phyloP scores from a whole-genome alignment of 2,329 filamentous ascomycete genomes.

The Colletotrichum sp. region DNA sequence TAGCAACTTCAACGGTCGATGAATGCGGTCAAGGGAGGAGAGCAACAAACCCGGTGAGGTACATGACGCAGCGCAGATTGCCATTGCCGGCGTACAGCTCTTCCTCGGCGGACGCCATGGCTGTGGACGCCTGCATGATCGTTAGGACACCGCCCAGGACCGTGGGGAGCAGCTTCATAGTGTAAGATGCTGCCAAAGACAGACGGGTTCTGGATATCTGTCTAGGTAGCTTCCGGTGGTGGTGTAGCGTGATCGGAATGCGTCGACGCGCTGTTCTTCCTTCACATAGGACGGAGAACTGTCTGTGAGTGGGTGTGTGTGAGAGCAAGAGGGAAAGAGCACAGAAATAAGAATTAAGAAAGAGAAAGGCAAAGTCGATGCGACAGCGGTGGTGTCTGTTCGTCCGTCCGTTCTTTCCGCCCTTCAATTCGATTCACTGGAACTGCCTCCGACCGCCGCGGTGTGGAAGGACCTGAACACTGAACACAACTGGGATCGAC shows the following conservation, averaged over 20 bases:
- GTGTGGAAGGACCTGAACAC: not conserved
- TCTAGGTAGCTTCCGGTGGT: not conserved
- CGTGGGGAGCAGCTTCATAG: constrained; percentile 5
- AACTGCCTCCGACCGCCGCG: not conserved
- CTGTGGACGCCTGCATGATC: not conserved
- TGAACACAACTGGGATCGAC: not conserved
- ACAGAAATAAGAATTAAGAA: not conserved
- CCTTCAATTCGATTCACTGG: not conserved
- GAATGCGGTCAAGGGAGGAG: not conserved
- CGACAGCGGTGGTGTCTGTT: not conserved
- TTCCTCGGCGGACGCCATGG: constrained; percentile 1
- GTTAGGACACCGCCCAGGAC: not conserved
- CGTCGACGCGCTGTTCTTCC: not conserved
- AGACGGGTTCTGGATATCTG: not conserved
- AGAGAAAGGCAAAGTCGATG: not conserved
- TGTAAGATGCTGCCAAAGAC: not conserved
- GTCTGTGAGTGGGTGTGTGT: not conserved
- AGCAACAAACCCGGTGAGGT: constrained; percentile 52
- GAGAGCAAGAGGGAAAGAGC: not conserved
- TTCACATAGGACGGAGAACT: not conserved
- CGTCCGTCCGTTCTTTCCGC: not conserved
- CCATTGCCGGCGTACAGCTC: not conserved
- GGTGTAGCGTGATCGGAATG: not conserved
- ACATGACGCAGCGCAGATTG: constrained; percentile 45
- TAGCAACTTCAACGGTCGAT: not conserved